Evolutionary conservation across 179 eudicot genomes (phyloP).

Genomic region (Vitellaria paradoxa): DNA sequence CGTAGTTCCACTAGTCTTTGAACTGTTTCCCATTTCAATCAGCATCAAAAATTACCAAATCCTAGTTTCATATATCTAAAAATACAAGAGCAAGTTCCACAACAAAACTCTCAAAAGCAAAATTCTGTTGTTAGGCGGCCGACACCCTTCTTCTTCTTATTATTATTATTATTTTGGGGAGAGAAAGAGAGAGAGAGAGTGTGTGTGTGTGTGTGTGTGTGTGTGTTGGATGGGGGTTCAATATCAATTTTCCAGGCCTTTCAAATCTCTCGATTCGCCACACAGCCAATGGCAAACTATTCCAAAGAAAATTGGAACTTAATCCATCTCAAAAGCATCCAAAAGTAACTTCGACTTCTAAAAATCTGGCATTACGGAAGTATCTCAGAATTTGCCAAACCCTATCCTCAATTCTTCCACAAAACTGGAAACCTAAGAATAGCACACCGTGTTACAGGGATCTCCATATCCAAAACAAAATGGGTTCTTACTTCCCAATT

Average conservation of each 20-base stretch:
- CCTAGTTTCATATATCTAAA: background rate
- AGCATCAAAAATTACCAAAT: background rate
- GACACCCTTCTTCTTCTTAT: too few species aligned
- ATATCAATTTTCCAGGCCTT: background rate
- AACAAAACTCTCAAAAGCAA: background rate
- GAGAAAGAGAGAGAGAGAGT: too few species aligned
- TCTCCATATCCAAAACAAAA: too few species aligned
- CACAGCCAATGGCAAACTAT: background rate
- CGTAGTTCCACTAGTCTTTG: background rate
- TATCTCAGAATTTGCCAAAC: background rate
- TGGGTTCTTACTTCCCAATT: too few species aligned
- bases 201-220: background rate
- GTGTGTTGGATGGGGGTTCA: too few species aligned
- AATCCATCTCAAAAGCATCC: background rate
- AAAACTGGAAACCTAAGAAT: too few species aligned
- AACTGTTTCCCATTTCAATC: background rate
- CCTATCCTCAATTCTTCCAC: background rate
- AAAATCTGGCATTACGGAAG: background rate
- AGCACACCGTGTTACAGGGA: too few species aligned
- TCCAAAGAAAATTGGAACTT: background rate
- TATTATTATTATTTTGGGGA: too few species aligned
- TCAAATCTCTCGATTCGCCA: background rate
- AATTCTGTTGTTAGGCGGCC: background rate
- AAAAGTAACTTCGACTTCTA: background rate
- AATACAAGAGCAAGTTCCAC: background rate